Percentiles rank a stretch among this genome's conserved stretches.
These are phyloP conservation scores for Bipolaris gigantea DNA, from an alignment of 2,329 filamentous ascomycete genomes.

Conservation along the genomic window DNA sequence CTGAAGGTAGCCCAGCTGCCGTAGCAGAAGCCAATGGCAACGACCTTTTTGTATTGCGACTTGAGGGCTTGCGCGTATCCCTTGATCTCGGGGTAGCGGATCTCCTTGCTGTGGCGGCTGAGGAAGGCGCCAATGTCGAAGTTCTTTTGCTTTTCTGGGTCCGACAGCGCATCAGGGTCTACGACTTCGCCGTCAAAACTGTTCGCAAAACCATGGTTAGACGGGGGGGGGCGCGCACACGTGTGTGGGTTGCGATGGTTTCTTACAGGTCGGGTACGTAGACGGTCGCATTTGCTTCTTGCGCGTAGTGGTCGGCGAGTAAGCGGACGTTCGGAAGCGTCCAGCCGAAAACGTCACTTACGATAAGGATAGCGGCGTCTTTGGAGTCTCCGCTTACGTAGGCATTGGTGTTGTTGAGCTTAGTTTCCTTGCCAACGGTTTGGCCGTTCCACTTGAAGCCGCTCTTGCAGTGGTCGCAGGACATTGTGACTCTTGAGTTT, in stretches of 20 bases:
- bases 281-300: conserved; percentile 49
- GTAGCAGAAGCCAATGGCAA: conserved; percentile 55
- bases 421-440: conserved; percentile 44
- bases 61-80: conserved; percentile 43
- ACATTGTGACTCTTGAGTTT: conserved; percentile 22
- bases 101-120: conserved; percentile 42
- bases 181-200: conserved; percentile 41
- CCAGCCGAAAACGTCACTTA: conserved; percentile 53
- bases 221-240: no score
- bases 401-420: conserved; percentile 43
- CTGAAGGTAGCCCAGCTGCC: conserved; percentile 46
- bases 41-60: conserved; percentile 45
- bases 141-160: conserved; percentile 33
- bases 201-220: neutral
- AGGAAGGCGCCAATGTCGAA: conserved; percentile 49
- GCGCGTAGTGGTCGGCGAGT: conserved; percentile 53
- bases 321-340: conserved; percentile 52
- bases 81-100: conserved; percentile 46
- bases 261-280: conserved; percentile 52
- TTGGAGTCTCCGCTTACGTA: conserved; percentile 50
- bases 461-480: conserved; percentile 41
- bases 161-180: conserved; percentile 24
- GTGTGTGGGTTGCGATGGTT: neutral
- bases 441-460: conserved; percentile 47
- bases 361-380: conserved; percentile 52